Evolutionary conservation across 2,329 filamentous ascomycete species (phyloP).

Genomic region (Graphilbum fragrans): DNA sequence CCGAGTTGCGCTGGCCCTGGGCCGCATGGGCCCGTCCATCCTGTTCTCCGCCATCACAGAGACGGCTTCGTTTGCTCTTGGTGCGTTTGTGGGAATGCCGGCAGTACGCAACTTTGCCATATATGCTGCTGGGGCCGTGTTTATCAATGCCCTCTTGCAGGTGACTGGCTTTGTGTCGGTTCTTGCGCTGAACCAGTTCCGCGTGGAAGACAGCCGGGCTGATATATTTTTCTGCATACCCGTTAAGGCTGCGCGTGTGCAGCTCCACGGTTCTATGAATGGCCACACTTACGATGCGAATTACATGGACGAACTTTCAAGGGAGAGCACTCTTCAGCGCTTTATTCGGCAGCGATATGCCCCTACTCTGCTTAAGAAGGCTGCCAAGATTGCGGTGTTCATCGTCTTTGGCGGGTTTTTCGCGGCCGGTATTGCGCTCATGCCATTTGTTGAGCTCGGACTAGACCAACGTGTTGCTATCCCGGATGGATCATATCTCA

Average conservation of each 20-base stretch:
- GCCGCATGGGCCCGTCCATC: constrained; percentile 93
- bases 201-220: constrained; percentile 77
- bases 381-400: constrained; percentile 65
- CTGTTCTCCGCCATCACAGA: constrained; percentile 91
- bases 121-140: constrained; percentile 89
- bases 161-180: constrained; percentile 96
- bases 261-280: not conserved
- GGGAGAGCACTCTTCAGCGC: constrained; percentile 71
- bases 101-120: constrained; percentile 95
- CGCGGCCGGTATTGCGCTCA: constrained; percentile 69
- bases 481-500: constrained; percentile 86
- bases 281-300: constrained; percentile 29
- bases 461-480: constrained; percentile 92
- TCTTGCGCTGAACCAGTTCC: constrained; percentile 77
- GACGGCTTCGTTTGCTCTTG: constrained; percentile 84
- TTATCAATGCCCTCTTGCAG: constrained; percentile 94
- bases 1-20: constrained; percentile 76
- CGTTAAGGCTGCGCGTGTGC: constrained; percentile 57
- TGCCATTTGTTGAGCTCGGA: constrained; percentile 76
- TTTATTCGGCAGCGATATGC: constrained; percentile 91
- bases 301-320: constrained; percentile 60
- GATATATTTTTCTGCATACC: constrained; percentile 89
- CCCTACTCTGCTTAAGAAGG: constrained; percentile 65
- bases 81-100: constrained; percentile 93
- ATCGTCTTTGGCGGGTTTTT: constrained; percentile 80